Conservation (phyloP, 73 alveolate species). For the Paramecium biaurelia region DNA sequence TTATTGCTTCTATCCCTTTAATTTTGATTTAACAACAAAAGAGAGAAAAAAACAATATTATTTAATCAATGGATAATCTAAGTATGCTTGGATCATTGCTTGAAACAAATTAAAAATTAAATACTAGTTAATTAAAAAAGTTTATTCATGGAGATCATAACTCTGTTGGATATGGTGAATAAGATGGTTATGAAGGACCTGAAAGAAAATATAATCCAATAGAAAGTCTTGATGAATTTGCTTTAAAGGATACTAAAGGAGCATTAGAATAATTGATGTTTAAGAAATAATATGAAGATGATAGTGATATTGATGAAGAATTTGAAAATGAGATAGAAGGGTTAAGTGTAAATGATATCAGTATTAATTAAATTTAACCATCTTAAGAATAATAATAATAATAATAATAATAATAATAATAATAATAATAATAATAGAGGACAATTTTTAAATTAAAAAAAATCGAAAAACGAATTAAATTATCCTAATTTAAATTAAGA, state of each 20-base stretch:
- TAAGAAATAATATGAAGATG: not conserved
- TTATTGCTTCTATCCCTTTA: not conserved
- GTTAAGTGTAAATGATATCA: not conserved
- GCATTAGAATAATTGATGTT: conserved; percentile 4
- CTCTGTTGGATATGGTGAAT: not conserved
- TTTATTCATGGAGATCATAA: not conserved
- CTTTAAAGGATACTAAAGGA: not conserved
- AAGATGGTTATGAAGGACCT: conserved; percentile 24
- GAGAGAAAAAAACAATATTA: not conserved
- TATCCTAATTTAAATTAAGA: not conserved
- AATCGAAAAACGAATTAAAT: not conserved
- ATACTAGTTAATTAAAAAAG: not conserved
- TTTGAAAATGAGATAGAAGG: conserved; percentile 1
- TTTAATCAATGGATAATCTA: not conserved
- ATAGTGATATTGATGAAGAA: not conserved
- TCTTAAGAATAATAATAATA: not conserved
- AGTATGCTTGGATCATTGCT: not conserved
- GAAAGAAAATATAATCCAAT: not conserved
- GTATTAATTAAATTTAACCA: not conserved
- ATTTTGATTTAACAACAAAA: not conserved
- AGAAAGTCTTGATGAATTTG: conserved; percentile 12
- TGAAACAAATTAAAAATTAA: not conserved
- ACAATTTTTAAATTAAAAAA: not conserved
- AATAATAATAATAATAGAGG: not conserved
- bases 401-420: not conserved